Percentiles rank a stretch among this genome's conserved stretches.
Conservation (phyloP, 805 yeast species). For the Metschnikowia sp. region DNA sequence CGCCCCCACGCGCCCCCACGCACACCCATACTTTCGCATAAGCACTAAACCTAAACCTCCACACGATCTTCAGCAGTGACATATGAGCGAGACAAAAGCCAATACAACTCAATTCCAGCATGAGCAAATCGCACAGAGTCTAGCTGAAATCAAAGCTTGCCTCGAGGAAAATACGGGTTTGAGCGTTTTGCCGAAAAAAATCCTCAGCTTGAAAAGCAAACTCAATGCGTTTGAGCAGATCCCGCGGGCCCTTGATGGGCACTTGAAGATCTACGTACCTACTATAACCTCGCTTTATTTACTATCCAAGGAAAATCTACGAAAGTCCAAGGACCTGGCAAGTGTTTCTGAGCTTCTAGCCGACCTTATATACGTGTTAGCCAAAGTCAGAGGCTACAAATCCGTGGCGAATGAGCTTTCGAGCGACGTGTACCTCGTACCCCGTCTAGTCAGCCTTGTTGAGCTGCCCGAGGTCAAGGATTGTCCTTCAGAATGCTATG, state of each 20-base stretch:
- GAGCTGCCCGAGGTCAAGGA: slow-evolving; percentile 7
- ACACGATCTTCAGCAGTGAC: background rate
- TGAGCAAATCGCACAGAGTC: background rate
- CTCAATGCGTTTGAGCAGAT: slow-evolving; percentile 34
- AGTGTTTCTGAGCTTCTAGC: slow-evolving; percentile 18
- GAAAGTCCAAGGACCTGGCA: background rate
- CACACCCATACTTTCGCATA: background rate
- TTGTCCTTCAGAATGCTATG: slow-evolving; percentile 25
- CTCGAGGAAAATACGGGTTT: no score
- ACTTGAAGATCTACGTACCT: slow-evolving; percentile 27
- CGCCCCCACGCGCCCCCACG: no score
- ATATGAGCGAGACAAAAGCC: background rate
- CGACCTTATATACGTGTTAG: slow-evolving; percentile 52
- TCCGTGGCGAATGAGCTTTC: slow-evolving; percentile 55
- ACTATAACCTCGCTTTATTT: background rate
- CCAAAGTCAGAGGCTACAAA: slow-evolving; percentile 67
- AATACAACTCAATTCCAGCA: background rate
- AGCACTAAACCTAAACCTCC: background rate
- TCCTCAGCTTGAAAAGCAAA: background rate
- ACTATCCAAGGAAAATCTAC: background rate
- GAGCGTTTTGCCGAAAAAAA: background rate
- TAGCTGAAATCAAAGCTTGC: background rate
- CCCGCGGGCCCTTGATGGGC: slow-evolving; percentile 49
- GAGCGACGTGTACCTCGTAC: slow-evolving; percentile 53
- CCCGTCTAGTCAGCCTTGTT: slow-evolving; percentile 24